A percentile compares a stretch with the other conserved stretches of the same genome.
These are phyloP conservation scores for Kwoniella newhampshirensis DNA, from an alignment of 768 basidiomycete genomes.

Conservation along the genomic window DNA sequence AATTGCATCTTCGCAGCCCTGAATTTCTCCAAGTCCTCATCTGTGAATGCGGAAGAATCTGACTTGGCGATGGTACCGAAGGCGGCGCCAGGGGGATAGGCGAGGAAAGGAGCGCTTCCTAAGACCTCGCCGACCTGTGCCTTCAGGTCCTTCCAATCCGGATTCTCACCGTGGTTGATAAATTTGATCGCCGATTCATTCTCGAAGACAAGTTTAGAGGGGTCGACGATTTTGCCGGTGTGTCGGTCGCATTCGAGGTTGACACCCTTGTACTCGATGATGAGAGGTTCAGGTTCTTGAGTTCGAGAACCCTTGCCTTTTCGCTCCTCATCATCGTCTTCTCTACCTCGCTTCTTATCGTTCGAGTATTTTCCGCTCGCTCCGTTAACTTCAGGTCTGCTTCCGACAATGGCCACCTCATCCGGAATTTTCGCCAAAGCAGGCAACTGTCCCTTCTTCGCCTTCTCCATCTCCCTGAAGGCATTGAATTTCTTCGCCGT, in stretches of 20 bases:
- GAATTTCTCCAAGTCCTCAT: constrained; percentile 43
- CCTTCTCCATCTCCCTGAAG: constrained; percentile 51
- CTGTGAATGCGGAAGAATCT: constrained; percentile 39
- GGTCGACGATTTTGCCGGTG: constrained; percentile 44
- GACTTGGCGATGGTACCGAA: constrained; percentile 47
- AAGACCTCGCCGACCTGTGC: constrained; percentile 37
- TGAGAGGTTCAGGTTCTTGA: constrained; percentile 23
- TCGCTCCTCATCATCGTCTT: constrained; percentile 43
- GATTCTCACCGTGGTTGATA: constrained; percentile 42
- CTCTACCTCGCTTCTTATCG: constrained; percentile 29
- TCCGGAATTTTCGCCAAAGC: constrained; percentile 38
- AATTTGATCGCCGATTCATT: constrained; percentile 49
- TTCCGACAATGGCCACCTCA: constrained; percentile 34
- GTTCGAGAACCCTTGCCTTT: constrained; percentile 27
- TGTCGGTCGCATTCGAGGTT: constrained; percentile 42
- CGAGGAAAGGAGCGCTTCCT: constrained; percentile 47
- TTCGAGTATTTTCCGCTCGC: constrained; percentile 22
- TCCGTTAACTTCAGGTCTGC: constrained; percentile 5
- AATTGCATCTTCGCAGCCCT: constrained; percentile 44
- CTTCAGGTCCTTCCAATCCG: constrained; percentile 54
- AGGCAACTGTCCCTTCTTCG: constrained; percentile 36
- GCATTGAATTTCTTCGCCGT: constrained; percentile 51
- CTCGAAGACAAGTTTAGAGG: constrained; percentile 40
- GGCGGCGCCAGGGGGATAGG: constrained; percentile 48
- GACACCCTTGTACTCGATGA: constrained; percentile 49